phyloP scores from a whole-genome alignment of 768 basidiomycete genomes.

The Pleurotus ostreatus region DNA sequence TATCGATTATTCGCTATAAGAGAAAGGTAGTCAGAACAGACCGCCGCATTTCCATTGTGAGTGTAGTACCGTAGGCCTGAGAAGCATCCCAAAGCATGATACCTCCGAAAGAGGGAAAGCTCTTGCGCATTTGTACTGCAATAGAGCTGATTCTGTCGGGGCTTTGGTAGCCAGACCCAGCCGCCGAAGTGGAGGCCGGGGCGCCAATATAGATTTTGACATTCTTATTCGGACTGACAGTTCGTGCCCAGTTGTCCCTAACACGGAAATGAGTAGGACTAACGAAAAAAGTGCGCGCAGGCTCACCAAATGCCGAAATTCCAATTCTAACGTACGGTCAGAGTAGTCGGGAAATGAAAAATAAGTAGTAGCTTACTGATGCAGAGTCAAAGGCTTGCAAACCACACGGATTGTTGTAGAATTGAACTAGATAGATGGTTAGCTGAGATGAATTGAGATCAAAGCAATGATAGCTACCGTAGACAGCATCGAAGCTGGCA shows the following conservation, averaged over 20 bases:
- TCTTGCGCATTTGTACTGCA: slow-evolving; percentile 44
- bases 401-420: slow-evolving; percentile 54
- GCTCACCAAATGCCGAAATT: slow-evolving; percentile 55
- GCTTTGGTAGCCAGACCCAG: slow-evolving; percentile 57
- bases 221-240: slow-evolving; percentile 51
- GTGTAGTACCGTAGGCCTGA: slow-evolving; percentile 35
- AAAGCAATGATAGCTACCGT: slow-evolving; percentile 30
- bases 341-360: neutral
- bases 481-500: slow-evolving; percentile 67
- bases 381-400: slow-evolving; percentile 42
- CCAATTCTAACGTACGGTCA: slow-evolving; percentile 44
- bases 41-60: no score
- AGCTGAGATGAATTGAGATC: neutral
- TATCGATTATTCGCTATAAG: slow-evolving; percentile 51
- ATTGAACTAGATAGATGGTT: slow-evolving; percentile 31
- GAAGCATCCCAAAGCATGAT: slow-evolving; percentile 54
- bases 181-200: slow-evolving; percentile 53
- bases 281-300: neutral
- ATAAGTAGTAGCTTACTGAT: slow-evolving; percentile 34
- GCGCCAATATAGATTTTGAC: slow-evolving; percentile 67
- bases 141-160: slow-evolving; percentile 42
- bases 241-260: slow-evolving; percentile 66
- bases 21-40: neutral
- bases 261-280: neutral
- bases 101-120: slow-evolving; percentile 65